Evolutionary conservation across 2,329 filamentous ascomycete species (phyloP), one percentile per base, ranked within the genome.

Genomic region (Stagonosporopsis rhizophila): DNA sequence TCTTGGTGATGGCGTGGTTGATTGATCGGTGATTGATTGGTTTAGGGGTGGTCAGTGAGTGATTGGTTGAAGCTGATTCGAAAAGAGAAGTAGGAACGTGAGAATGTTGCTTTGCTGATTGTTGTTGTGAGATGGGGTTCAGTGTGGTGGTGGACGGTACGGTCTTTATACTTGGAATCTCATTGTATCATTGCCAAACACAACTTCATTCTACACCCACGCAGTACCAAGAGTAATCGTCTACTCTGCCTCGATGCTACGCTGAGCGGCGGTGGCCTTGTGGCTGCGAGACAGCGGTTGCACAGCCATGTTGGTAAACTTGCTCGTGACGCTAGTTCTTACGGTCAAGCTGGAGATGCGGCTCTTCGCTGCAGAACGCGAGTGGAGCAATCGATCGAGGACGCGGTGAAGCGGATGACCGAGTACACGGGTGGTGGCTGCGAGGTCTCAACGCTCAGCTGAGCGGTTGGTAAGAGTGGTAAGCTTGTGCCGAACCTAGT

Each of bases 1-100:
- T 67, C 56, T 61, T 61, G 56, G 47, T 45, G 41, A 19, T 59
- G 38, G 34, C 25, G 22, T 48, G 44, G 40, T 25, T 35, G 41
- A 25, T 44, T 45, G 49, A 30, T 30, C 12, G 23, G 23, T 14
- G 28, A 30, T 30, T 30, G 28, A 27, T 27, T 27, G 25, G 9
- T 27, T 27, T 27, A 9, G 9, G 9, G 25, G 23, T 58, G n/a
- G 7, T 14, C 23, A 60, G 42, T 58, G 46, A 58, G 32, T 45
- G 47, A 49, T 39, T 17, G 34, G 50, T 52, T 49, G 39, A 55
- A 27, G 25, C 25, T 27, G 52, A 45, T 34, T 8, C 19, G 22
- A 25, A 45, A 37, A 40, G 40, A n/a, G 38, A 48, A 51, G 37
- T 53, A 25, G 11, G 41, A 46, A 54, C 25, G 30, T 52, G 44